Base-by-base conservation (phyloP, 768 basidiomycete species). In the Psilocybe sp. region DNA sequence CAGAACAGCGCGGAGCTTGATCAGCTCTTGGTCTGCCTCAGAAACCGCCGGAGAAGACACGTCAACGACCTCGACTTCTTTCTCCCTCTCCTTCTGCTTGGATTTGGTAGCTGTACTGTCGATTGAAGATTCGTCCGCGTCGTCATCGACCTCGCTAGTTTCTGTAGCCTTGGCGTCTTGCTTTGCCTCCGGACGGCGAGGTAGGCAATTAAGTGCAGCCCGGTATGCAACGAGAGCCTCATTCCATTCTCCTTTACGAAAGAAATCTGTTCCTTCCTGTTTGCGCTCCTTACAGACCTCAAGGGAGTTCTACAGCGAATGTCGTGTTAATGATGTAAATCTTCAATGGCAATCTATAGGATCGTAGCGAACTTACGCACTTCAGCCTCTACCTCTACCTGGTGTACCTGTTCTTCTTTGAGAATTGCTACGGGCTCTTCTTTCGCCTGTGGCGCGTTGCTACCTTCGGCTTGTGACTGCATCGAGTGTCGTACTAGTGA, bases 211-310 rank as follows among this genome's bases (percentile, higher is more conserved):
- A n/a, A 95, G 72, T 2, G 79, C 94, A 35, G 80, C 70, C 51
- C 74, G 76, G 65, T 97, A 97, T 2, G 80, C 68, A 13, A 72
- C 76, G 10, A 92, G 70, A 4, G 93, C 92, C 54, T 84, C 81
- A 20, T 77, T 73, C 85, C 88, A 91, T 53, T 75, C 68, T 35
- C 75, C 67, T 15, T 78, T 68, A 41, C 82, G 83, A 68, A 92
- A 96, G 53, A 74, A 69, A 3, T 78, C 76, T 54, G 93, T 96
- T 14, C 92, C 94, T 60, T 86, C 78, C 7, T 69, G 66, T 66
- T 95, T 97, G 46, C 86, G 67, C 41, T 79, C 77, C 20, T 79
- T 78, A 13, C 86, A 87, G 54, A 57, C 54, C 19, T 62, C 60
- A 23, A 67, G 37, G 40, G 51, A 50, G 15, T 51, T 50, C 60